Conservation (phyloP, 2,329 filamentous ascomycete species). For the Leptographium radiaticola region DNA sequence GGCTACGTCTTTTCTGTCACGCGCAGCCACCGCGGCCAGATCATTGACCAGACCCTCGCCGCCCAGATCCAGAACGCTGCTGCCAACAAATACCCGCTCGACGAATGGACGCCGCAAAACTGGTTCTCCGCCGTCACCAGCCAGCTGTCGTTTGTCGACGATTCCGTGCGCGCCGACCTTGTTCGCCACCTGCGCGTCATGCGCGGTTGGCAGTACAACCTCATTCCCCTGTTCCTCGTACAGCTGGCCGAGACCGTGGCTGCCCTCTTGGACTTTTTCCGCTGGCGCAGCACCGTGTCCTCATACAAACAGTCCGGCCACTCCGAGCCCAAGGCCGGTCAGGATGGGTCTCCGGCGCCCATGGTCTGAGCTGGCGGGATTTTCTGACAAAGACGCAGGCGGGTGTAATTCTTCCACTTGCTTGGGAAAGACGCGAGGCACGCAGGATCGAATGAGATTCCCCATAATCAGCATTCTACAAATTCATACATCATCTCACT, state of each 20-base stretch:
- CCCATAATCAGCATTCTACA: too few species aligned
- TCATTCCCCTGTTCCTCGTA: constrained; percentile 17
- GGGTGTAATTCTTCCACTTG: too few species aligned
- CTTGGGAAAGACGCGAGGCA: too few species aligned
- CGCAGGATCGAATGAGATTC: too few species aligned
- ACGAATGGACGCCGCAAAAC: constrained; percentile 25
- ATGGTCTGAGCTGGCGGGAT: neutral
- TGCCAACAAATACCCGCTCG: constrained; percentile 16
- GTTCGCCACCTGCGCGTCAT: constrained; percentile 17
- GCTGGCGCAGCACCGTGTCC: neutral
- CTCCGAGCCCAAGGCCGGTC: neutral
- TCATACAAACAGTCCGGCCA: neutral
- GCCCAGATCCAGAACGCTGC: constrained; percentile 2
- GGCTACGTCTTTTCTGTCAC: constrained; percentile 23
- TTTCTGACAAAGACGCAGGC: too few species aligned
- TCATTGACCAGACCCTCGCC: constrained; percentile 18
- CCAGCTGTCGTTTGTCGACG: constrained; percentile 16
- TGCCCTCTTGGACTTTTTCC: constrained; percentile 6
- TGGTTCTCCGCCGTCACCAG: constrained; percentile 23
- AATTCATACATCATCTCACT: too few species aligned
- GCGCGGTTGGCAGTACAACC: constrained; percentile 24
- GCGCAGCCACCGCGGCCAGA: constrained; percentile 16
- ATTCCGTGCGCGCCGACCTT: constrained; percentile 14
- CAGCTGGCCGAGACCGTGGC: constrained; percentile 11
- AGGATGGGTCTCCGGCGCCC: neutral